Base-by-base conservation (phyloP, 148 eudicot species). In the Simmondsia chinensis region DNA sequence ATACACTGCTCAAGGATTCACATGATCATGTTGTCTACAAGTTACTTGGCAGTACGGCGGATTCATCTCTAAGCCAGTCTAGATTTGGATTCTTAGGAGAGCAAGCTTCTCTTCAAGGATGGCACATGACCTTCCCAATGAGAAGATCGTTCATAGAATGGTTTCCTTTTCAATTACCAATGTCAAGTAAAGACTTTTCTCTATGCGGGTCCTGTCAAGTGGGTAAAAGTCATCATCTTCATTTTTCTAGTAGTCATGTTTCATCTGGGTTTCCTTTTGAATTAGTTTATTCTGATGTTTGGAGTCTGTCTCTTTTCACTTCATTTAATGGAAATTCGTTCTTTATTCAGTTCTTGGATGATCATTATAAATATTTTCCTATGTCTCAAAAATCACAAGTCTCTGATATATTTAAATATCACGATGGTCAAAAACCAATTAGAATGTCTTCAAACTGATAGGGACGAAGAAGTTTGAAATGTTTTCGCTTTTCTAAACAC, bases 331-430 rank as follows among this genome's bases (percentile, higher is more conserved):
- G 30, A 2, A 20, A 22, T 21, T 3, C 8, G 0, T 43, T 4
- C 19, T 37, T 37, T 37, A 22, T 13, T 12, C 4, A 8, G 20
- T 37, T 37, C 19, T 3, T 37, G 6, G 42, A 37, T 37, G 42
- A 37, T 37, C 20, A 17, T 9, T 1, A 7, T 1, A 37, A 37
- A 5, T 37, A 19, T 29, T 29, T 5, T 29, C 10, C 10, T n/a
- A n/a, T n/a, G n/a, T n/a, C n/a, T n/a, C n/a, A n/a, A n/a, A 43
- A 43, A 13, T 43, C 47, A 0, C 6, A 43, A 43, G 47, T 43
- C 27, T 43, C n/a, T 13, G 14, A 20, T 9, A 20, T 24, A 1
- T 43, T 29, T 29, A 10, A 5, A 29, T 10, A 29, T 5, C 14
- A 29, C 6, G 10, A 29, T 29, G 33, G 33, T 29, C 7, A 6